These are phyloP conservation scores for Mycosarcoma maydis DNA, from an alignment of 1,284 basidiomycete genomes.

Conservation along the genomic window DNA sequence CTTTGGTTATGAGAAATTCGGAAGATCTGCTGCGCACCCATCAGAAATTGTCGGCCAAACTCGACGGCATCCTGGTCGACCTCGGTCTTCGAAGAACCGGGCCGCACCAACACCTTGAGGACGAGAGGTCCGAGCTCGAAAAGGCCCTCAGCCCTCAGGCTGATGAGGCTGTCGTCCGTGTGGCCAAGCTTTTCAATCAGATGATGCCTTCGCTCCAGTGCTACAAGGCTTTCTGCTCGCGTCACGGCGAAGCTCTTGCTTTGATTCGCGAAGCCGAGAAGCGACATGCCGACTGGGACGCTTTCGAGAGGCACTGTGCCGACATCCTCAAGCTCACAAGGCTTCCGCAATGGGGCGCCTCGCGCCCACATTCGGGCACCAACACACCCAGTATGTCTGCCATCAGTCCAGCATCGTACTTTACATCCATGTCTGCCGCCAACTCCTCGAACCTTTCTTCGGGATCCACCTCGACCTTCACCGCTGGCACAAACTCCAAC, in stretches of 20 bases:
- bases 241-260: slow-evolving; percentile 62
- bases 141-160: slow-evolving; percentile 47
- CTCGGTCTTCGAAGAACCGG: slow-evolving; percentile 38
- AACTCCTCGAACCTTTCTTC: slow-evolving; percentile 16
- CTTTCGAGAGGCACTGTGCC: slow-evolving; percentile 57
- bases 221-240: slow-evolving; percentile 63
- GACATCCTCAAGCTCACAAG: slow-evolving; percentile 46
- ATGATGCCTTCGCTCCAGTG: slow-evolving; percentile 47
- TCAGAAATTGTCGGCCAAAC: slow-evolving; percentile 48
- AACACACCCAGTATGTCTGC: slow-evolving; percentile 30
- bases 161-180: slow-evolving; percentile 47
- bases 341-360: slow-evolving; percentile 17
- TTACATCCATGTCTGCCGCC: slow-evolving; percentile 25
- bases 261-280: slow-evolving; percentile 62
- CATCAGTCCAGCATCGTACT: slow-evolving; percentile 34
- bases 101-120: slow-evolving; percentile 16
- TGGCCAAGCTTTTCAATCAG: slow-evolving; percentile 45
- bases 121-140: slow-evolving; percentile 31
- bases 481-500: slow-evolving; percentile 12
- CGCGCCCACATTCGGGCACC: slow-evolving; percentile 34
- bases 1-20: slow-evolving; percentile 59
- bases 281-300: slow-evolving; percentile 60
- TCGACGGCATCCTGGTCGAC: slow-evolving; percentile 49
- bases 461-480: slow-evolving; percentile 18
- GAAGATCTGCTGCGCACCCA: slow-evolving; percentile 57